phyloP scores from a whole-genome alignment of 192 early-diverging fungal species.

The Umbelopsis sp. region DNA sequence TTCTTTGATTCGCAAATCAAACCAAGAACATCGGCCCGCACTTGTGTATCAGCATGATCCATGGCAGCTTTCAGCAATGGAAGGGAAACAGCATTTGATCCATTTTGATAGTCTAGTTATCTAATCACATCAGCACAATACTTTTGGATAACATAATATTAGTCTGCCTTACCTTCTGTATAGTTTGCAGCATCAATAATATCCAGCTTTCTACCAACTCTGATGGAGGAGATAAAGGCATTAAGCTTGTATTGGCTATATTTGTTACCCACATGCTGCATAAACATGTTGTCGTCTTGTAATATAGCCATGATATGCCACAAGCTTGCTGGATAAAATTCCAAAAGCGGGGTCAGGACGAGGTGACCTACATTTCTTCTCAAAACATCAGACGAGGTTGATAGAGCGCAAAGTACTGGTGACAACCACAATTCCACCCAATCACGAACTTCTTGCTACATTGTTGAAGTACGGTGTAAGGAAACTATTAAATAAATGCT shows the following conservation, averaged over 20 bases:
- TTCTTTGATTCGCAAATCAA: conserved; percentile 81
- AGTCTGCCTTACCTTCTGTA: conserved; percentile 19
- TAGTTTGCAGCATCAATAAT: conserved; percentile 52
- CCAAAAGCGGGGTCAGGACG: conserved; percentile 56
- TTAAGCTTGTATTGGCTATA: conserved; percentile 48
- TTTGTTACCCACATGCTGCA: neutral
- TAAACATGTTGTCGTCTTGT: conserved; percentile 20
- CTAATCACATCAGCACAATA: neutral
- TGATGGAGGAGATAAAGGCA: conserved; percentile 61
- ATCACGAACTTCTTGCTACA: conserved; percentile 29
- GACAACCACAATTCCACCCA: conserved; percentile 59
- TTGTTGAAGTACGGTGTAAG: neutral
- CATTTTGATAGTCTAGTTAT: neutral
- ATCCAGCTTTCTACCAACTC: conserved; percentile 57
- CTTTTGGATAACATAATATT: neutral
- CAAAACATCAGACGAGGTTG: conserved; percentile 48
- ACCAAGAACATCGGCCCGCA: conserved; percentile 79
- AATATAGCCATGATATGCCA: conserved; percentile 49
- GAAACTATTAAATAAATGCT: too few species aligned
- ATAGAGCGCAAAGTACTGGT: conserved; percentile 56
- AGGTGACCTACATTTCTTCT: conserved; percentile 60
- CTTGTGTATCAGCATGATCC: conserved; percentile 67
- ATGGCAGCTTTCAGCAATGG: conserved; percentile 62
- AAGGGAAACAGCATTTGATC: conserved; percentile 36
- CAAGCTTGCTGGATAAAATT: conserved; percentile 43